phyloP scores from a whole-genome alignment of 768 basidiomycete species.

The Boletus bicolor region DNA sequence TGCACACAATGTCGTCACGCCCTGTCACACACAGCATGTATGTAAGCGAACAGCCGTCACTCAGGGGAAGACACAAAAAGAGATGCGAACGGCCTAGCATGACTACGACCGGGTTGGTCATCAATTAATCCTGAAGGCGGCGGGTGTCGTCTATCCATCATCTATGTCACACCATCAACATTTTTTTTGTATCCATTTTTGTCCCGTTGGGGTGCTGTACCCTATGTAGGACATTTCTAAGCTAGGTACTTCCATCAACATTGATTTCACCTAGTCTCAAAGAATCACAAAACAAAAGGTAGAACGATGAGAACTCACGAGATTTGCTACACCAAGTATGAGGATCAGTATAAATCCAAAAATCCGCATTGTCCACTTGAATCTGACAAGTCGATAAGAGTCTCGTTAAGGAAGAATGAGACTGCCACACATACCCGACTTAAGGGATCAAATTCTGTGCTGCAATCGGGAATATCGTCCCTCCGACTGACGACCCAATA shows the following conservation, averaged over 20 bases:
- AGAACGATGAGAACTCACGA: constrained; percentile 34
- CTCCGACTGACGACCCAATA: constrained; percentile 65
- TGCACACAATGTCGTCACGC: no score
- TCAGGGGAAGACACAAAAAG: no score
- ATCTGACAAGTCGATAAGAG: constrained; percentile 39
- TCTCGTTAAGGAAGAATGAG: not conserved
- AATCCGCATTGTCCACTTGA: constrained; percentile 73
- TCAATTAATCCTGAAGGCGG: constrained; percentile 35
- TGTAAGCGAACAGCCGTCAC: no score
- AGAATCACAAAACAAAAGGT: not conserved
- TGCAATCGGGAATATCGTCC: constrained; percentile 62
- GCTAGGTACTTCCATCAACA: not conserved
- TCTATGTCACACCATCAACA: constrained; percentile 10
- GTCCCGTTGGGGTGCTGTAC: no score
- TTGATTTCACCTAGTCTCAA: not conserved
- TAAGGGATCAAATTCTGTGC: constrained; percentile 50
- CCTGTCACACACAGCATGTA: no score
- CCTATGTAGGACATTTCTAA: no score
- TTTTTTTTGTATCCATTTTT: no score
- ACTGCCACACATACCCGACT: constrained; percentile 49
- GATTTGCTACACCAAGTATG: constrained; percentile 51
- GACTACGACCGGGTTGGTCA: no score
- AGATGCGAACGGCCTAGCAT: no score
- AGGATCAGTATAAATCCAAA: constrained; percentile 60
- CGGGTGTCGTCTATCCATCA: constrained; percentile 47